phyloP scores from a whole-genome alignment of 2,329 filamentous ascomycete genomes.

The Xylaria sp. region DNA sequence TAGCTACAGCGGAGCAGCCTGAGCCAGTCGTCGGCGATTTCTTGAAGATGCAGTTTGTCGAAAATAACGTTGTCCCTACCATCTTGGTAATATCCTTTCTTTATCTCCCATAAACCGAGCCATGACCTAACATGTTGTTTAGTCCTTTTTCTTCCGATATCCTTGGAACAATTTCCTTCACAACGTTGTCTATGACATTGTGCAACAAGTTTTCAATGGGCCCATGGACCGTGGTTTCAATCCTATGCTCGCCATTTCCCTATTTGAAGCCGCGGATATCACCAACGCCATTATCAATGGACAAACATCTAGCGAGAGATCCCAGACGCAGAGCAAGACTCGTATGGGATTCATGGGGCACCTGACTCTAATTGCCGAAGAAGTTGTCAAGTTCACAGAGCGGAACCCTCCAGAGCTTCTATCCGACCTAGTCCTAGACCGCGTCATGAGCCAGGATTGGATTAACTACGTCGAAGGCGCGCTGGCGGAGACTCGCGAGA shows the following conservation, averaged over 20 bases:
- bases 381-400: constrained; percentile 98
- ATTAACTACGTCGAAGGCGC: constrained; percentile 94
- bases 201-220: constrained; percentile 98
- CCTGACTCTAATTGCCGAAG: constrained; percentile 94
- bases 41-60: constrained; percentile 95
- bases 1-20: constrained; percentile 28
- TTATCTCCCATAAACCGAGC: background rate
- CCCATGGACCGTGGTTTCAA: constrained; percentile 98
- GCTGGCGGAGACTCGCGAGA: constrained; percentile 90
- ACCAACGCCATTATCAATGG: constrained; percentile 93
- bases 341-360: constrained; percentile 97
- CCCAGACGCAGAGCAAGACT: constrained; percentile 84
- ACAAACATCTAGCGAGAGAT: constrained; percentile 85
- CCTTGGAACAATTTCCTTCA: constrained; percentile 99
- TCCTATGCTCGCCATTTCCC: constrained; percentile 84
- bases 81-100: constrained; percentile 77
- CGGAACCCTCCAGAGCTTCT: constrained; percentile 89
- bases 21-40: constrained; percentile 91
- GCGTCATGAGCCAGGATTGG: constrained; percentile 90
- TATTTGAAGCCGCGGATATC: constrained; percentile 90
- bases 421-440: constrained; percentile 84
- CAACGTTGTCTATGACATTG: constrained; percentile 98
- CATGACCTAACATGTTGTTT: constrained; percentile 37
- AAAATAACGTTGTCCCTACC: constrained; percentile 92
- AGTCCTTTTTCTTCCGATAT: constrained; percentile 98